Evolutionary conservation across 768 basidiomycete genomes (phyloP), one percentile per base, ranked within the genome.

Genomic region (Boletus huronensis): DNA sequence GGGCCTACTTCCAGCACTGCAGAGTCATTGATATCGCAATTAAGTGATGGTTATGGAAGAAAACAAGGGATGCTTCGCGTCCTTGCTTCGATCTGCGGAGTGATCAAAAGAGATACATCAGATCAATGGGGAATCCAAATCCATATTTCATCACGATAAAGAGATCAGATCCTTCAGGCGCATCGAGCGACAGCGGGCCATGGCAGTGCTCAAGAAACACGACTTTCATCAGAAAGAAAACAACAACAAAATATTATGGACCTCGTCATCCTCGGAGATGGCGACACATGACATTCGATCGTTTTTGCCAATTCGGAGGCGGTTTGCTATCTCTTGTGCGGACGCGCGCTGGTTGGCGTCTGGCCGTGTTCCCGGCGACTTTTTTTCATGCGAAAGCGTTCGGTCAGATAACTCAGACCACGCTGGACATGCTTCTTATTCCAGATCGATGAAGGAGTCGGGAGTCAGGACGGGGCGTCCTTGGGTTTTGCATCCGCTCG

Each of bases 1-100:
- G 6, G 23, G 36, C 28, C 34, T 28, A 29, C 50, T 52, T 51
- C 32, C 48, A 50, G 45, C 50, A 51, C 42, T 36, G 35, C 41
- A 29, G 44, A 44, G 29, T 52, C 43, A 40, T 55, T 46, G 49
- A 52, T 31, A 26, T 32, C 65, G 54, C 60, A 60, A 65, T 65
- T 68, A 55, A 57, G 52, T 66, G 55, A 63, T 63, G 36, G 57
- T 31, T 63, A 67, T 68, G 65, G 65, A 68, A 58, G 61, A 55
- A 50, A 42, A 29, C 29, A 10, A 34, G 55, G 44, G 8, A 55
- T 54, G 58, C 32, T 44, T 55, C 48, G 40, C 53, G 40, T 40
- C 45, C 47, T 39, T 29, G 58, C 56, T 60, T 63, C 66, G 63
- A 63, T 65, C 61, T 67, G 65, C 57, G 65, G 58, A 61, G 66